Evolutionary conservation across 2,329 filamentous ascomycete species (phyloP), one percentile per base, ranked within the genome.

Genomic region (Huntiella abstrusa): DNA sequence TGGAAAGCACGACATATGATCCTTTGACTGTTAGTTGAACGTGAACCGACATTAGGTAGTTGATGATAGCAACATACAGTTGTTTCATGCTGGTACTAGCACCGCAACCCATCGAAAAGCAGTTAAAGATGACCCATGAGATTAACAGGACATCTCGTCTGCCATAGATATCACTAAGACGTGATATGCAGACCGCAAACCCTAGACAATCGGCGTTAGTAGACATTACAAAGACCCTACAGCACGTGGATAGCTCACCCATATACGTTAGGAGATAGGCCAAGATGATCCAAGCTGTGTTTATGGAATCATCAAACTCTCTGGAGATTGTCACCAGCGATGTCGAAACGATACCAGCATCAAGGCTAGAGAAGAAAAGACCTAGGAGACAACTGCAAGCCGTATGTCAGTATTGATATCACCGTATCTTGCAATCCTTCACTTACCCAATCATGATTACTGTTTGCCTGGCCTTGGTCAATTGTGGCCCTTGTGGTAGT

Each of bases 131-230:
- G 16, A 68, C 55, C 69, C 70, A 75, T 5, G 70, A 70, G 33
- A 62, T 56, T 16, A 67, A 59, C 41, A 73, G 55, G 53, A 70
- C 60, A 53, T 68, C 63, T 46, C 62, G 62, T 22, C 70, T 65
- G n/a, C 72, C 72, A 46, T 73, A 74, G 13, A 75, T 69, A 53
- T 75, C 71, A 52, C 71, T 75, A 35, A 73, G 56, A 51, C 73
- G 74, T n/a, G 72, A 70, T 49, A 73, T 69, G 43, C 67, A 66
- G 22, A 74, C 66, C 3, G 71, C 68, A 42, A 73, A 72, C n/a
- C 70, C 68, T 71, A 46, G 3, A 16, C 35, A 34, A 45, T 32
- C 4, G 19, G 32, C 6, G 40, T 16, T 6, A 33, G 36, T 12
- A 15, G 32, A 33, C 13, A 4, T 22, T 16, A 33, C 4, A 28